A percentile compares a stretch with the other conserved stretches of the same genome.
Evolutionary conservation across 441 rosid species (phyloP).

Genomic region (Kokia cookei): DNA sequence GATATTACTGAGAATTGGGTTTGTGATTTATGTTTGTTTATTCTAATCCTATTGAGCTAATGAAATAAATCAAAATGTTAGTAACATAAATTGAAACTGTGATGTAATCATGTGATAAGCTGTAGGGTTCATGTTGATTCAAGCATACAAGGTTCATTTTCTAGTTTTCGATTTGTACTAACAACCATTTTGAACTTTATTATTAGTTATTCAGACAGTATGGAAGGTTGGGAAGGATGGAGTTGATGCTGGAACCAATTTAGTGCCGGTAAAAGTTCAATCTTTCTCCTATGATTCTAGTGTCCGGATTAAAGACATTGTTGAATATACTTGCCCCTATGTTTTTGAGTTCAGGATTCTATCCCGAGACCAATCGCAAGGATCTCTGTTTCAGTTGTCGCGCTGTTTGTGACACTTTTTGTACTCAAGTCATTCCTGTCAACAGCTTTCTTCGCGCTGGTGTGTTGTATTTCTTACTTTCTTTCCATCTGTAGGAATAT

Average conservation of each 20-base stretch:
- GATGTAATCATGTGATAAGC: neutral
- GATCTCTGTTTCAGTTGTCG: constrained; percentile 47
- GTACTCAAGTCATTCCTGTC: constrained; percentile 72
- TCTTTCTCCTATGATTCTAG: neutral
- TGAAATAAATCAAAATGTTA: neutral
- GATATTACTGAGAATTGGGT: neutral
- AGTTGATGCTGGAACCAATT: constrained; percentile 66
- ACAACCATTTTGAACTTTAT: constrained; percentile 1
- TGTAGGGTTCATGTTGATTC: neutral
- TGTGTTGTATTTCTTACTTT: constrained; percentile 21
- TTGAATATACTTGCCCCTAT: neutral
- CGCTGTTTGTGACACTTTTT: constrained; percentile 42
- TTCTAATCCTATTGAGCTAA: neutral
- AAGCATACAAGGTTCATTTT: neutral
- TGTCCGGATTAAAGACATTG: neutral
- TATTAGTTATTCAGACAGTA: constrained; percentile 54
- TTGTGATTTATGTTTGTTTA: neutral
- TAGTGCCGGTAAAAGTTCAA: constrained; percentile 71
- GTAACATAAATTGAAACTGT: neutral
- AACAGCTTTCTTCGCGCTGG: constrained; percentile 80
- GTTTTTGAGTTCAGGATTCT: constrained; percentile 37
- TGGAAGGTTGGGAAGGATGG: constrained; percentile 87
- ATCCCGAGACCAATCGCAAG: constrained; percentile 84
- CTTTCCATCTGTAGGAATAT: neutral
- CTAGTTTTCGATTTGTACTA: constrained; percentile 1